Evolutionary conservation across 208 protist species (phyloP).

Genomic region (Acanthamoeba lenticulata): DNA sequence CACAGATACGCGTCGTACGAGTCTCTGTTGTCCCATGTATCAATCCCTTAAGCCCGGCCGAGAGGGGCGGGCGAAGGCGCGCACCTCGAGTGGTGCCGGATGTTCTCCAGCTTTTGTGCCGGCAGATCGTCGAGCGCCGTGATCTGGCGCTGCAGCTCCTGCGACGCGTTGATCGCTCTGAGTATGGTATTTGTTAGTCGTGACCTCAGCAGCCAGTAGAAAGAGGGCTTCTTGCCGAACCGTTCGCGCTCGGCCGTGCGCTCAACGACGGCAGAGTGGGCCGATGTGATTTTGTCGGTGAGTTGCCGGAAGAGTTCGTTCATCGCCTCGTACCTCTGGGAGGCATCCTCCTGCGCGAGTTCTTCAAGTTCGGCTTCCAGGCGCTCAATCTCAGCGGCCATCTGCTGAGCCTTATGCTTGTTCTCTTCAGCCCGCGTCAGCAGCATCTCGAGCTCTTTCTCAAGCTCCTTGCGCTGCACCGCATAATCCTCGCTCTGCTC

Average conservation of each 20-base stretch:
- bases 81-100: neutral
- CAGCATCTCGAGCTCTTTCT: conserved; percentile 69
- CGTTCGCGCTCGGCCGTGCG: neutral
- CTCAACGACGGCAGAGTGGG: conserved; percentile 1
- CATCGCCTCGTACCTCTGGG: neutral
- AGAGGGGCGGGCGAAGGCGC: too few relatives aligned
- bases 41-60: too few relatives aligned
- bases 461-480: neutral
- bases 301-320: conserved; percentile 47
- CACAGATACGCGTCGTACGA: conserved; percentile 30
- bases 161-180: neutral
- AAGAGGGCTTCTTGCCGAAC: neutral
- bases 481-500: neutral
- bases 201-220: too few relatives aligned
- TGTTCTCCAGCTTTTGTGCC: neutral
- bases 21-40: neutral
- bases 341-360: conserved; percentile 47
- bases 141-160: conserved; percentile 23
- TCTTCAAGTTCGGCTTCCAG: neutral
- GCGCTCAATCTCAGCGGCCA: conserved; percentile 6
- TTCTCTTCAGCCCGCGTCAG: conserved; percentile 64
- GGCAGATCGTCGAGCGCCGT: neutral
- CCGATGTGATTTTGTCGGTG: neutral
- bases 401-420: conserved; percentile 4
- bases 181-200: too few relatives aligned